phyloP scores from a whole-genome alignment of 805 yeast species.

The Candida cerambycidarum region DNA sequence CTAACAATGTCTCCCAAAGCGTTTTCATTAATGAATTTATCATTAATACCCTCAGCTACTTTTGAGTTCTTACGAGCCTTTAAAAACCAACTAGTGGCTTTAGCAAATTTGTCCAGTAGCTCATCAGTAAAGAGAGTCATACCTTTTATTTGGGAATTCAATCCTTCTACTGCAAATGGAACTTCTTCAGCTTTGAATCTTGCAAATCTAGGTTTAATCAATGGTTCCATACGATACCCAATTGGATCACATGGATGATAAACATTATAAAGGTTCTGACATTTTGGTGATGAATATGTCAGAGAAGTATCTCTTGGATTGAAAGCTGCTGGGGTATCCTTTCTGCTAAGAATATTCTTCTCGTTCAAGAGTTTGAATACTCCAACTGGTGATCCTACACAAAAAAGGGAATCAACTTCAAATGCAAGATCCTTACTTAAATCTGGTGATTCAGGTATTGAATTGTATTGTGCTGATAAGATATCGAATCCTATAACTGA shows the following conservation, averaged over 20 bases:
- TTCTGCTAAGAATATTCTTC: conserved; percentile 52
- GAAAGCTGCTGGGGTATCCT: conserved; percentile 19
- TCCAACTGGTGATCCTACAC: conserved; percentile 90
- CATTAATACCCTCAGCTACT: conserved; percentile 15
- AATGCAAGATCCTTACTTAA: conserved; percentile 55
- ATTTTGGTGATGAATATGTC: conserved; percentile 48
- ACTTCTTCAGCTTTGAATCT: conserved; percentile 54
- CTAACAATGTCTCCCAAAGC: conserved; percentile 42
- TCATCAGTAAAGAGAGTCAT: conserved; percentile 41
- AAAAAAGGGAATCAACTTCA: conserved; percentile 70
- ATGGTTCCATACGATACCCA: conserved; percentile 86
- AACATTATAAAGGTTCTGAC: conserved; percentile 71
- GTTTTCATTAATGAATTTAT: conserved; percentile 27
- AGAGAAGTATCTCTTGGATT: conserved; percentile 20
- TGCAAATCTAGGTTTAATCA: conserved; percentile 53
- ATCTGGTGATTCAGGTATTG: conserved; percentile 23
- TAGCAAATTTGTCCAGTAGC: conserved; percentile 30
- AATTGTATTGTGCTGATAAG: conserved; percentile 48
- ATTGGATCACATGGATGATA: conserved; percentile 93
- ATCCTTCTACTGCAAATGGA: conserved; percentile 52
- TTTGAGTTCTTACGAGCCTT: conserved; percentile 11
- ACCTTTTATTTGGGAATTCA: conserved; percentile 51
- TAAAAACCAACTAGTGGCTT: conserved; percentile 40
- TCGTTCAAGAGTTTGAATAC: conserved; percentile 74
- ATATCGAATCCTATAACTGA: conserved; percentile 82